Evolutionary conservation across 768 basidiomycete genomes (phyloP).

Genomic region (Termitomyces sp.): DNA sequence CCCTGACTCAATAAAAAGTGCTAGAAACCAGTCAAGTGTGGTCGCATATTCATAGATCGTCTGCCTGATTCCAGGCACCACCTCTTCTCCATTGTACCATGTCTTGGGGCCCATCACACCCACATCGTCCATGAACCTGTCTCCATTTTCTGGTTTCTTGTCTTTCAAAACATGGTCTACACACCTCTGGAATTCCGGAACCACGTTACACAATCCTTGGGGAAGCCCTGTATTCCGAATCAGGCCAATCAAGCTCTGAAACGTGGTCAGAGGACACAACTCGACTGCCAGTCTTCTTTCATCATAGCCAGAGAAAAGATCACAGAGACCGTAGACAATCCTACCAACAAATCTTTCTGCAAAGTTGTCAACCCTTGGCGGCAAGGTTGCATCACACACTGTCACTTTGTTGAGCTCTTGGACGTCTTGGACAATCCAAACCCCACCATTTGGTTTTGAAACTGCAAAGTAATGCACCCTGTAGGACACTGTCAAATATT

Average conservation of each 20-base stretch:
- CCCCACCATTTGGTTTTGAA: conserved; percentile 20
- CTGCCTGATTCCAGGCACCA: conserved; percentile 24
- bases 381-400: conserved; percentile 20
- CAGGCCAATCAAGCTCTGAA: conserved; percentile 22
- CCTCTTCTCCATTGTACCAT: conserved; percentile 9
- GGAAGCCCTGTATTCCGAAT: conserved; percentile 20
- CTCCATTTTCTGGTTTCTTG: conserved; percentile 9
- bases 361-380: conserved; percentile 22
- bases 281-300: conserved; percentile 17
- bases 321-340: conserved; percentile 19
- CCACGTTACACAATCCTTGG: conserved; percentile 30
- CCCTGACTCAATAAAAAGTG: conserved; percentile 20
- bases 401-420: conserved; percentile 31
- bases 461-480: conserved; percentile 21
- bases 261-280: conserved; percentile 29
- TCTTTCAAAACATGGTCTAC: conserved; percentile 11
- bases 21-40: conserved; percentile 22
- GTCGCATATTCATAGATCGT: no score
- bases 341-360: conserved; percentile 21
- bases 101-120: conserved; percentile 15
- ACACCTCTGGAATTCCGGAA: conserved; percentile 30
- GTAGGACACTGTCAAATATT: conserved; percentile 20
- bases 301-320: conserved; percentile 32
- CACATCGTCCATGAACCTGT: conserved; percentile 19
- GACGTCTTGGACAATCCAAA: conserved; percentile 28